These are phyloP conservation scores for Gossypium thurberi DNA, from an alignment of 345 rosid genomes.

Conservation along the genomic window DNA sequence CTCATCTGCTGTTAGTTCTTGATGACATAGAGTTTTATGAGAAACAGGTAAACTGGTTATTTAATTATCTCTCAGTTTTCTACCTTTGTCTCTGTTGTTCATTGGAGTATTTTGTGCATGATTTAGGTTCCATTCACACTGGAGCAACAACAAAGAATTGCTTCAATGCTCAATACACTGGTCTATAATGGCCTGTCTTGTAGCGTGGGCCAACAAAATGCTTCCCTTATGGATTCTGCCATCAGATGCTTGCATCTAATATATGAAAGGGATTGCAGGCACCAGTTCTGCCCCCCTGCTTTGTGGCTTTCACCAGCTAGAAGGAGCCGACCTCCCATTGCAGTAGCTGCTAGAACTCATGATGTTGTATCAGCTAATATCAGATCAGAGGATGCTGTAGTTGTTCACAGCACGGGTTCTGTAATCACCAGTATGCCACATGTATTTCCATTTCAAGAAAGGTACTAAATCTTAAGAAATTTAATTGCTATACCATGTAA, in stretches of 20 bases:
- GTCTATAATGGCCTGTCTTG: slow-evolving; percentile 71
- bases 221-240: slow-evolving; percentile 75
- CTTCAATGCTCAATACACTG: slow-evolving; percentile 80
- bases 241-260: slow-evolving; percentile 83
- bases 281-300: slow-evolving; percentile 68
- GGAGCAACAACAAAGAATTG: slow-evolving; percentile 75
- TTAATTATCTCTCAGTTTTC: neutral
- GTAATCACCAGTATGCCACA: slow-evolving; percentile 74
- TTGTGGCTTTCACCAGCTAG: slow-evolving; percentile 96
- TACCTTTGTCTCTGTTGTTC: slow-evolving; percentile 13
- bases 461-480: slow-evolving; percentile 32
- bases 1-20: slow-evolving; percentile 87
- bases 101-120: slow-evolving; percentile 24
- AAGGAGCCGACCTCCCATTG: slow-evolving; percentile 73
- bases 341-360: slow-evolving; percentile 83
- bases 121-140: slow-evolving; percentile 68
- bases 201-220: slow-evolving; percentile 40
- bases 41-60: slow-evolving; percentile 60
- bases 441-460: slow-evolving; percentile 95
- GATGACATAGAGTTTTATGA: slow-evolving; percentile 98
- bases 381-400: slow-evolving; percentile 40
- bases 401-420: slow-evolving; percentile 51
- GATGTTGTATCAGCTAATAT: slow-evolving; percentile 46
- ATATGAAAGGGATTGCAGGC: slow-evolving; percentile 96
- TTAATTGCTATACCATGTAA: neutral